phyloP scores from a whole-genome alignment of 2,329 filamentous ascomycete species.

The Graphilbum fragrans region DNA sequence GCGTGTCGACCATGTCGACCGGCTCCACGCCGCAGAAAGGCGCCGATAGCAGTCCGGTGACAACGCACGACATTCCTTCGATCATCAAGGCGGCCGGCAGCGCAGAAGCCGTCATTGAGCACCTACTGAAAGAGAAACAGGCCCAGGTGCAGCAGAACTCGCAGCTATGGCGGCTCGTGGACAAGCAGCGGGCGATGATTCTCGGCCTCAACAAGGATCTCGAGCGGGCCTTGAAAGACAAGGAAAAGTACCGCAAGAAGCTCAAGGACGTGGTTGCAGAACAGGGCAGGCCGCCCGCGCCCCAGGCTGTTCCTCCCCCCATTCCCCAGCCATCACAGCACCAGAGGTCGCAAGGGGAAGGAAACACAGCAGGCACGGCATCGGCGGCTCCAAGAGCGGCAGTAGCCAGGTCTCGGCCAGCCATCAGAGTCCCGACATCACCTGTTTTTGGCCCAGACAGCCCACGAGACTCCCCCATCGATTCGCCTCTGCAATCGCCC shows the following conservation, averaged over 20 bases:
- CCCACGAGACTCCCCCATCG: conserved; percentile 1
- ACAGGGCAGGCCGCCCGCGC: conserved; percentile 6
- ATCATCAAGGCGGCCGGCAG: conserved; percentile 79
- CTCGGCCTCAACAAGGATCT: conserved; percentile 89
- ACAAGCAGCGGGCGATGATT: conserved; percentile 93
- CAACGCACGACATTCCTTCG: conserved; percentile 61
- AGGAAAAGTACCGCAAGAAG: conserved; percentile 86
- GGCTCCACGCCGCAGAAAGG: conserved; percentile 45
- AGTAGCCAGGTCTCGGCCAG: conserved; percentile 1
- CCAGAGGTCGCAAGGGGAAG: neutral
- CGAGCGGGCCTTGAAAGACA: conserved; percentile 82
- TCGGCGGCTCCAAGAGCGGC: neutral
- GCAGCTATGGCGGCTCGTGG: conserved; percentile 88
- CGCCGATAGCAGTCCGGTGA: conserved; percentile 39
- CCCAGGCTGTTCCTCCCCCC: neutral
- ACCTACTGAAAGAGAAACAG: conserved; percentile 83
- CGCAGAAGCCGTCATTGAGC: conserved; percentile 76
- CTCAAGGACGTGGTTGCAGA: conserved; percentile 58
- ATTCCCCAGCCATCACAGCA: neutral
- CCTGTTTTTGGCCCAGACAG: neutral
- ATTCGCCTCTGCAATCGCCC: conserved; percentile 33
- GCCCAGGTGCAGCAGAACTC: conserved; percentile 79
- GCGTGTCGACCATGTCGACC: conserved; percentile 65
- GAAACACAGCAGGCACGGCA: neutral
- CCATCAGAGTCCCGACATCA: neutral